Evolutionary conservation across 2,329 filamentous ascomycete genomes (phyloP), one percentile per base, ranked within the genome.

Genomic region (Moelleriella libera): DNA sequence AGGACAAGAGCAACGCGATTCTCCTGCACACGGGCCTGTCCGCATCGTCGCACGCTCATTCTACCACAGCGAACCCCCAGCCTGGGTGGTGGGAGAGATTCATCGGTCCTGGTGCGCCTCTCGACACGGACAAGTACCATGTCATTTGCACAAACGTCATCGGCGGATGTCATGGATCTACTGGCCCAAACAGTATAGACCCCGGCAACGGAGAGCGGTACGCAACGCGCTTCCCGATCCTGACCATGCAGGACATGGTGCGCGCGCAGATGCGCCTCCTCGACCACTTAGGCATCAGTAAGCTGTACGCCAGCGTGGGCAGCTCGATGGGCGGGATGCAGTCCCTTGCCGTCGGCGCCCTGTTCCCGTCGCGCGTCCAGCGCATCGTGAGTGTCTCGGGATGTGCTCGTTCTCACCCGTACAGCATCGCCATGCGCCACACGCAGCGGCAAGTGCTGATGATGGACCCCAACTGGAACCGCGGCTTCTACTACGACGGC

Each of bases 301-400:
- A 80, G 58, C 74, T 98, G 8, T 87, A 94, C 63, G 92, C 92
- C 14, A 94, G 87, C 50, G 90, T 98, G 21, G 92, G 92, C 11
- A 88, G 87, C 5, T 95, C 88, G 64, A 98, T 98, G 92, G 92
- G 92, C 47, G 92, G 92, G 47, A 98, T 98, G 92, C 90, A 95
- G 62, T 92, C 86, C 55, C 75, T 98, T 5, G 89, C 89, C 6
- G 85, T 88, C 0, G 92, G 87, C 4, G 80, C 85, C 1, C 68
- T 95, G 31, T 94, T 90, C 61, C 85, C 88, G 0, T 78, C 85
- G 40, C 77, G 90, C 34, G 84, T 98, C 3, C 80, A 80, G 40
- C 82, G 83, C 54, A 78, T 98, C 52, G 86, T 88, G 39, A 90
- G 82, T 58, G 92, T 97, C 59, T 94, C 85, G 59, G 92, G 90